These are phyloP conservation scores for Penstemon eatonii DNA, from an alignment of 257 asterid genomes.

Conservation along the genomic window DNA sequence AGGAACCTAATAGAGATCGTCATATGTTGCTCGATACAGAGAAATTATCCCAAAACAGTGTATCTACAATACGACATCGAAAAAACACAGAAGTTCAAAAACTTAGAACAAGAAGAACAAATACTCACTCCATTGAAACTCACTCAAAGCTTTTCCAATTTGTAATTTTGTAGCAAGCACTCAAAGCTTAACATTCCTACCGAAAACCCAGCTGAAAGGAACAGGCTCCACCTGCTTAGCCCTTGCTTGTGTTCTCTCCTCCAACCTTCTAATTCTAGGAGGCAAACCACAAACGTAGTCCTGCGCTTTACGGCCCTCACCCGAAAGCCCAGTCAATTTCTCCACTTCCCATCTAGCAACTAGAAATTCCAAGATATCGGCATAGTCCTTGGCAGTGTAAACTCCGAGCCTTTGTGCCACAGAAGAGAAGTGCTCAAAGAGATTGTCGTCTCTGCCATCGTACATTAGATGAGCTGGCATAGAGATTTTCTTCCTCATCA, in stretches of 20 bases:
- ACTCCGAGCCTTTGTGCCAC: constrained; percentile 73
- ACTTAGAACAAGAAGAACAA: no score
- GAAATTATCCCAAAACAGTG: no score
- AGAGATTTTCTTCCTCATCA: constrained; percentile 77
- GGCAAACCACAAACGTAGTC: constrained; percentile 69
- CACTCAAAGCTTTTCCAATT: no score
- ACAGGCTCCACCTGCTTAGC: constrained; percentile 43
- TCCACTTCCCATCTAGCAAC: constrained; percentile 70
- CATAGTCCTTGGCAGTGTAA: constrained; percentile 71
- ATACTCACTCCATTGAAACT: no score
- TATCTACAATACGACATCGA: no score
- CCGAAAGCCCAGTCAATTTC: constrained; percentile 59
- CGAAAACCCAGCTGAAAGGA: constrained; percentile 72
- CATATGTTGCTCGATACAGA: no score
- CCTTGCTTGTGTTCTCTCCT: constrained; percentile 61
- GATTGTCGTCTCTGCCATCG: constrained; percentile 61
- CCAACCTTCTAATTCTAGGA: constrained; percentile 62
- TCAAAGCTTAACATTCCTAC: constrained; percentile 50
- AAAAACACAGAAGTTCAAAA: no score
- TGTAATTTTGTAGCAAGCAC: not conserved
- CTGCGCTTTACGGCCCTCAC: constrained; percentile 71
- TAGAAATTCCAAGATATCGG: constrained; percentile 63
- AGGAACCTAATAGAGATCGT: no score
- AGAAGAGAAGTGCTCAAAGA: constrained; percentile 64
- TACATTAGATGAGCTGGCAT: constrained; percentile 86